Evolutionary conservation across 1,139 yeast species (phyloP), one percentile per base, ranked within the genome.

Genomic region (Schizosaccharomyces versatilis): DNA sequence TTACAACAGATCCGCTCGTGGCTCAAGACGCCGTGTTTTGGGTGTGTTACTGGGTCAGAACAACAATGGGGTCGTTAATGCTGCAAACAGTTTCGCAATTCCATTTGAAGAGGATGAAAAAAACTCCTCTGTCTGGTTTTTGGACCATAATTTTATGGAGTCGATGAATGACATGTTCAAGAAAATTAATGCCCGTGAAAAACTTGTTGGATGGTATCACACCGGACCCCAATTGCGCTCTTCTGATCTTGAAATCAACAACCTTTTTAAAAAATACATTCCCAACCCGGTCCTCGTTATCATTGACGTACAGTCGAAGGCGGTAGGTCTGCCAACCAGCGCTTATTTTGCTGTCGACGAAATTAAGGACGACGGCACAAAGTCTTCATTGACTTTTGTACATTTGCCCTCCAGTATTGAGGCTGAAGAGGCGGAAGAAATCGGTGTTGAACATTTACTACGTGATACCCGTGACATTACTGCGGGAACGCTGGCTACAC

Each of bases 391-490:
- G 69, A 88, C 97, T 1, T 90, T 90, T 71, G 79, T 85, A 47
- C 98, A 93, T 68, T 81, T 88, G 44, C 95, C 97, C 12, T 84
- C 95, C 12, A 74, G 79, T 39, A 86, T 93, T 60, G 94, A 85
- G 66, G 99, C 99, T 2, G 98, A 93, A 67, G 98, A 93, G 67
- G 98, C 98, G 2, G 98, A 93, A 69, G 99, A 93, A 69, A 93
- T 93, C 62, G 98, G 98, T 59, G 99, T 93, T 8, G 99, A 93
- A 67, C 99, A 93, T 66, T 71, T 93, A 59, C 71, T 93, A 60
- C 79, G 97, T 64, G 98, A 93, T 64, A 85, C 86, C 44, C 79
- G 96, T 63, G 97, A 90, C 66, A 96, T 88, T 63, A 96, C 97
- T 7, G 94, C 95, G 8, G 98, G 98, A 12, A 81, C 84, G 53